Evolutionary conservation across 2,329 filamentous ascomycete species (phyloP), one percentile per base, ranked within the genome.

Genomic region (Corniculantispora saksenae): DNA sequence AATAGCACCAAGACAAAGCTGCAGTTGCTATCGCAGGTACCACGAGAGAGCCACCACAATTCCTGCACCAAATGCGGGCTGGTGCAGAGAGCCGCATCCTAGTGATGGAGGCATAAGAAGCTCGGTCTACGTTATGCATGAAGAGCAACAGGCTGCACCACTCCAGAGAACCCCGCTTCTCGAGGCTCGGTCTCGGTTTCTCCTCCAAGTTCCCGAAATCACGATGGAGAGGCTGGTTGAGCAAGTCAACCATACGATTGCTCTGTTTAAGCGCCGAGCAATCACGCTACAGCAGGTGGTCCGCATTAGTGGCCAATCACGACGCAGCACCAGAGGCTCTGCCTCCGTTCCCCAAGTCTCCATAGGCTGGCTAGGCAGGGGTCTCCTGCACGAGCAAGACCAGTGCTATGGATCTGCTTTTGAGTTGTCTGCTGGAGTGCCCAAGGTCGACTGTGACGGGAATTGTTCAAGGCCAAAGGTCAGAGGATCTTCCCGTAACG

Each of bases 181-280:
- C 58, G 32, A 51, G 17, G 58, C 47, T 27, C 21, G 58, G 45
- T 47, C 45, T 40, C 29, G 29, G 58, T 38, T 23, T 48, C n/a
- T 61, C 17, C 13, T n/a, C 32, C 12, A 43, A 13, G 21, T 10
- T 56, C 32, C 35, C 29, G 27, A 51, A 35, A 25, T 51, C 29
- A 51, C 19, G 21, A 38, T 38, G 47, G 32, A 27, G 45, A 50
- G 43, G 12, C 27, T 25, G 17, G 32, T 61, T 38, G 21, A 17
- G n/a, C 12, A 17, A 29, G 17, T 27, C 38, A 51, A 19, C 58
- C 58, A 61, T 61, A 40, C 58, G 40, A 40, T 23, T 40, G 29
- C 47, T 61, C 29, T 51, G 13, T 38, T 57, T 63, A 63, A 63
- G 61, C 61, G 61, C 61, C 61, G 61, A 43, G 61, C 53, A 55